A percentile compares a stretch with the other conserved stretches of the same genome.
phyloP scores from a whole-genome alignment of 805 yeast species.

The Dipodascopsis uninucleata region DNA sequence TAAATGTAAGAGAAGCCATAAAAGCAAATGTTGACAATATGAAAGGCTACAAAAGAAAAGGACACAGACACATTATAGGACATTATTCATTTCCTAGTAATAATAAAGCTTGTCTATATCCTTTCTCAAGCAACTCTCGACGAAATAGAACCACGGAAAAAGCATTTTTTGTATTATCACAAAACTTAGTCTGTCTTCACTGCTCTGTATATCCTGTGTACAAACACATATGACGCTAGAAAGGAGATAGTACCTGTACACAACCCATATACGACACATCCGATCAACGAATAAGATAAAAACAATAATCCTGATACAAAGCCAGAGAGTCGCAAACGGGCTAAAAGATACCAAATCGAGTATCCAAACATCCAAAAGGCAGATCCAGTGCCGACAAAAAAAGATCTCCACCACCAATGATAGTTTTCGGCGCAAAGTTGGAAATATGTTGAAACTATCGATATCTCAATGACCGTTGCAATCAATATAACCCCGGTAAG shows the following conservation, averaged over 20 bases:
- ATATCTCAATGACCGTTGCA: conserved; percentile 64
- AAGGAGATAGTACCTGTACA: conserved; percentile 76
- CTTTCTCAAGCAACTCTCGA: no score
- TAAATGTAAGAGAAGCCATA: no score
- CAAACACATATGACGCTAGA: conserved; percentile 61
- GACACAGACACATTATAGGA: no score
- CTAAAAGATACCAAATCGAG: conserved; percentile 61
- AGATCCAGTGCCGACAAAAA: conserved; percentile 64
- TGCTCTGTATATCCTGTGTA: conserved; percentile 57
- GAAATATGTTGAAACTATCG: conserved; percentile 64
- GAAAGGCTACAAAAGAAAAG: no score
- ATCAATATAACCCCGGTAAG: conserved; percentile 56
- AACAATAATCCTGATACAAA: conserved; percentile 65
- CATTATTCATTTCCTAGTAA: no score
- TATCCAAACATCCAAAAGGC: conserved; percentile 68
- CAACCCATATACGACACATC: conserved; percentile 58
- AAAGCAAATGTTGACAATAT: no score
- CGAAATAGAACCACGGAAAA: not conserved
- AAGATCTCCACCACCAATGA: conserved; percentile 82
- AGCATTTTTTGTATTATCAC: conserved; percentile 1
- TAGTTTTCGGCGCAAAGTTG: conserved; percentile 54
- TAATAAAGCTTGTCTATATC: no score
- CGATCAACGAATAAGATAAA: conserved; percentile 65
- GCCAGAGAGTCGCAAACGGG: conserved; percentile 58
- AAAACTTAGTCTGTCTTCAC: conserved; percentile 49